Evolutionary conservation across 306 rosid species (phyloP), one percentile per base, ranked within the genome.

Genomic region (Lathyrus tuberosus): DNA sequence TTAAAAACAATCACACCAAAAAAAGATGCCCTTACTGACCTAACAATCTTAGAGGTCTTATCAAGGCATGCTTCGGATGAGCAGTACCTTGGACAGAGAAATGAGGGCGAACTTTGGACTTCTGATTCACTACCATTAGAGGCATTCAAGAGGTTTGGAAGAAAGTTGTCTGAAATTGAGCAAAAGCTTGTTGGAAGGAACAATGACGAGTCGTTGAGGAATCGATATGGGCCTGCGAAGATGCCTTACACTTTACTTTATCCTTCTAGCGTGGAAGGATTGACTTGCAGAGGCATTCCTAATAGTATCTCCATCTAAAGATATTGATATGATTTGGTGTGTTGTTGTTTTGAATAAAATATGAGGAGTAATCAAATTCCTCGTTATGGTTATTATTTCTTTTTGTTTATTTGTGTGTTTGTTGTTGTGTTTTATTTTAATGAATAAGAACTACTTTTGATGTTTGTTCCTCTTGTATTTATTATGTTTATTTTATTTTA

Each of bases 221-320:
- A 88, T 67, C 53, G 97, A 3, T 62, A 13, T 58, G 97, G 97
- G 2, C 92, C 92, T 0, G 88, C 72, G 9, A 75, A 81, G 31
- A 71, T 88, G 80, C 97, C 96, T 0, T 91, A 91, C 71, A 91
- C 97, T 10, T 41, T 88, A 69, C 92, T 91, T n/a, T 73, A 83
- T 79, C 97, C 96, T 60, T 52, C 83, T 3, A 88, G 97, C 43
- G 75, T 74, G 13, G 82, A 78, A 11, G 92, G 97, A 3, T 82
- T 91, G 10, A 86, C 96, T 22, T 80, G 70, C 30, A 79, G 85
- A 76, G 97, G 97, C 35, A 85, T 91, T 70, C 97, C 92, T 14
- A 91, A 88, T 17, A 91, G 97, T 12, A 81, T 91, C 71, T 88
- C 92, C 6, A 80, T 80, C 49, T 79, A 22, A 79, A 56, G 46